These are phyloP conservation scores for Termitomyces sp. DNA, from an alignment of 768 basidiomycete species.

Conservation along the genomic window DNA sequence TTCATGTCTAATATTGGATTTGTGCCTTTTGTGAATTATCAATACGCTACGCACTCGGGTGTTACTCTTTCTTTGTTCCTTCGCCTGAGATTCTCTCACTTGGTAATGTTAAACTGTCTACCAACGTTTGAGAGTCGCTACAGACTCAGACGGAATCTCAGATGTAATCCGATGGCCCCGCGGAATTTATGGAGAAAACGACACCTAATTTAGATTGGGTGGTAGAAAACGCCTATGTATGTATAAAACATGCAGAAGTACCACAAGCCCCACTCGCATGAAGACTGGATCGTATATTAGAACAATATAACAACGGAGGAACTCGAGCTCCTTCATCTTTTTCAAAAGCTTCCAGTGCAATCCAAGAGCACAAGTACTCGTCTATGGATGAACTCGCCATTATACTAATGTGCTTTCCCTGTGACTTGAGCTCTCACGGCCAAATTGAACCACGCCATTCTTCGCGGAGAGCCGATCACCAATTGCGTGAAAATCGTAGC, in stretches of 20 bases:
- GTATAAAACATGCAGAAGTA: background rate
- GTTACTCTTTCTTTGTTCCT: background rate
- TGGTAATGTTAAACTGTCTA: background rate
- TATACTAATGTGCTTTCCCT: background rate
- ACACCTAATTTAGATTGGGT: conserved; percentile 5
- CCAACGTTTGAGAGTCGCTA: background rate
- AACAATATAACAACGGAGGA: background rate
- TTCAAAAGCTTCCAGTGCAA: background rate
- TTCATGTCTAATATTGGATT: conserved; percentile 7
- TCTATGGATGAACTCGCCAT: background rate
- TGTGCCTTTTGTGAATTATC: background rate
- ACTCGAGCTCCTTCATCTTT: background rate
- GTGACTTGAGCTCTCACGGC: background rate
- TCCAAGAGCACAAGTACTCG: background rate
- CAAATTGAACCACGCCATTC: background rate
- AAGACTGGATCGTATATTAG: background rate
- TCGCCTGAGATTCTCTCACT: background rate
- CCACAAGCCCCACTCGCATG: background rate
- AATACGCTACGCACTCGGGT: background rate
- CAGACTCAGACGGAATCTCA: background rate
- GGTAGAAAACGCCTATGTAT: background rate
- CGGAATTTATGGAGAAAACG: conserved; percentile 9
- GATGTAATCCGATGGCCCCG: background rate
- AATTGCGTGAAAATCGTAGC: background rate
- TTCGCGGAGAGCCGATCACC: background rate